Evolutionary conservation across 176 grass and related monocot species (phyloP).

Genomic region (Elymus sibiricus): DNA sequence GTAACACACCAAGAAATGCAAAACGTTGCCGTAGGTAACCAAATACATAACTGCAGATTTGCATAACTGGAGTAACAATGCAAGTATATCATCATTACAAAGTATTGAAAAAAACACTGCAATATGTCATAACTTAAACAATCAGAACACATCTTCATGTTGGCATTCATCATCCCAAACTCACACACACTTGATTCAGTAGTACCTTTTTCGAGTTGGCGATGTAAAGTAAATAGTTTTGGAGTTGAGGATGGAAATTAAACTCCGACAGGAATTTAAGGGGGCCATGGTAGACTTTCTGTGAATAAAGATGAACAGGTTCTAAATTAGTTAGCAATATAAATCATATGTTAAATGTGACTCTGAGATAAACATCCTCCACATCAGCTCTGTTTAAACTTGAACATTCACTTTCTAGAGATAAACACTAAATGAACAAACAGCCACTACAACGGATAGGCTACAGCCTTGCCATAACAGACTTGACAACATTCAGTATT

Average conservation of each 20-base stretch:
- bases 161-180: no score
- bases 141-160: no score
- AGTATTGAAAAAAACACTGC: no score
- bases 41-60: background rate
- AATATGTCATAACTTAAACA: no score
- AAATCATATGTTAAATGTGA: background rate
- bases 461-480: slow-evolving; percentile 43
- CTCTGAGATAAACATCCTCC: background rate
- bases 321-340: background rate
- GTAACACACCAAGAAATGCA: background rate
- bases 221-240: no score
- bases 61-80: background rate
- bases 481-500: slow-evolving; percentile 54
- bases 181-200: no score
- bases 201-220: no score
- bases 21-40: background rate
- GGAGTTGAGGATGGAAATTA: no score
- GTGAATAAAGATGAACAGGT: background rate
- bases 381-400: no score
- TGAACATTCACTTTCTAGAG: no score
- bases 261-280: no score
- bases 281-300: background rate
- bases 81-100: background rate
- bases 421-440: background rate
- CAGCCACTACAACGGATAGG: background rate